A percentile compares a stretch with the other conserved stretches of the same genome.
These are phyloP conservation scores for Phylloboletellus chloephorus DNA, from an alignment of 1,284 basidiomycete species.

Conservation along the genomic window DNA sequence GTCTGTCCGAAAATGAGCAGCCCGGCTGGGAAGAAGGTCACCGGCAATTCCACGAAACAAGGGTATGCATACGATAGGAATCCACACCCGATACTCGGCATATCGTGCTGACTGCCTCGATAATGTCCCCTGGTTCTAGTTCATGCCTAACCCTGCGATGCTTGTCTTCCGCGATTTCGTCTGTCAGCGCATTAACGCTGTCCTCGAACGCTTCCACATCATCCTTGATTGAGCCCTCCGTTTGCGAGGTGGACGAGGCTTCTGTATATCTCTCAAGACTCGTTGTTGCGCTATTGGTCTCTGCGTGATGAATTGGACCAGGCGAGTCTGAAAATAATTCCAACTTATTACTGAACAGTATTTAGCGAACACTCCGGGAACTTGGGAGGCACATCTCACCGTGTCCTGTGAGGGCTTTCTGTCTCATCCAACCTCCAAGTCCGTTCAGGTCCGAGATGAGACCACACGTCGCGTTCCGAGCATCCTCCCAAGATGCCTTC, in stretches of 20 bases:
- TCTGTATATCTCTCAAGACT: constrained; percentile 14
- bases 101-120: constrained; percentile 86
- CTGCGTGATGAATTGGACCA: constrained; percentile 1
- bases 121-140: constrained; percentile 84
- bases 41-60: background rate
- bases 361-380: background rate
- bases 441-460: constrained; percentile 42
- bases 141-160: constrained; percentile 76
- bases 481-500: constrained; percentile 56
- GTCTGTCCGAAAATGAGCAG: constrained; percentile 81
- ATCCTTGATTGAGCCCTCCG: constrained; percentile 18
- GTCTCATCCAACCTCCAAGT: constrained; percentile 82
- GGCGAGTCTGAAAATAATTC: constrained; percentile 50
- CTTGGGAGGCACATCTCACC: constrained; percentile 39
- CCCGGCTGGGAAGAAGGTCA: constrained; percentile 51
- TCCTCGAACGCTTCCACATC: constrained; percentile 17
- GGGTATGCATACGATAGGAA: constrained; percentile 66
- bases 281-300: background rate
- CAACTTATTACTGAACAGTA: constrained; percentile 57
- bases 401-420: constrained; percentile 79
- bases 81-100: constrained; percentile 84
- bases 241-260: constrained; percentile 14
- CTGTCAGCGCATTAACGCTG: constrained; percentile 44
- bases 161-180: constrained; percentile 74
- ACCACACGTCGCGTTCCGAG: constrained; percentile 79